Conservation (phyloP, 2,329 filamentous ascomycete genomes). For the Trichoderma sp. region DNA sequence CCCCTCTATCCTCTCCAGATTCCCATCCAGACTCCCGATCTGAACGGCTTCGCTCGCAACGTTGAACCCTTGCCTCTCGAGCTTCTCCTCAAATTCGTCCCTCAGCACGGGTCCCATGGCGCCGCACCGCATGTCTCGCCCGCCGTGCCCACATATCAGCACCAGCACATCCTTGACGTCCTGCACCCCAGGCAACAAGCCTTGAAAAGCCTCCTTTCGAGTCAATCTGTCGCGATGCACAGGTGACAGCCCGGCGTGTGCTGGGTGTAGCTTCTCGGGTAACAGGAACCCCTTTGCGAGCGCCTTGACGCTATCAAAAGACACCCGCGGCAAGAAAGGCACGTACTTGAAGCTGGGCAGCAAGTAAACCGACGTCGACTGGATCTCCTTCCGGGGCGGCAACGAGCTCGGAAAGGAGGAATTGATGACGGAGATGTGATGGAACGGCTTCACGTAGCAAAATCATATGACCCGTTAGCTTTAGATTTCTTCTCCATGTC, state of each 20-base stretch:
- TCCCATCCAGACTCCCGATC: conserved; percentile 23
- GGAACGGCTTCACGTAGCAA: conserved; percentile 62
- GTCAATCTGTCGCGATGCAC: conserved; percentile 52
- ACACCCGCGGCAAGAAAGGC: conserved; percentile 63
- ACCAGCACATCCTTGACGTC: conserved; percentile 69
- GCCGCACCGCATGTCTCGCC: conserved; percentile 79
- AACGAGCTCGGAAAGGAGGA: conserved; percentile 66
- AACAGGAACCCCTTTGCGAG: conserved; percentile 65
- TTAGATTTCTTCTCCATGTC: neutral
- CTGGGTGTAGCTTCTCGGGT: conserved; percentile 58
- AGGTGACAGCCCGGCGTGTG: conserved; percentile 58
- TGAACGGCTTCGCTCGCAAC: conserved; percentile 48
- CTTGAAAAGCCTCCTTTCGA: conserved; percentile 52
- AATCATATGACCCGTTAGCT: neutral
- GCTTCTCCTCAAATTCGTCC: conserved; percentile 63
- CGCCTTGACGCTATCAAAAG: conserved; percentile 52
- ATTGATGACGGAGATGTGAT: conserved; percentile 74
- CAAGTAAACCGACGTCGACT: conserved; percentile 66
- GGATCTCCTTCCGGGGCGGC: conserved; percentile 43
- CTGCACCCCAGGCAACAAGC: conserved; percentile 53
- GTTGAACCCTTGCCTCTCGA: conserved; percentile 49
- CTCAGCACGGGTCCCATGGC: conserved; percentile 71
- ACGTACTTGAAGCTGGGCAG: conserved; percentile 83
- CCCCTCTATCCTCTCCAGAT: conserved; percentile 24
- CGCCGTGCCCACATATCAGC: conserved; percentile 83